Conservation (phyloP, 331 rosid genomes). For the Dryas integrifolia region DNA sequence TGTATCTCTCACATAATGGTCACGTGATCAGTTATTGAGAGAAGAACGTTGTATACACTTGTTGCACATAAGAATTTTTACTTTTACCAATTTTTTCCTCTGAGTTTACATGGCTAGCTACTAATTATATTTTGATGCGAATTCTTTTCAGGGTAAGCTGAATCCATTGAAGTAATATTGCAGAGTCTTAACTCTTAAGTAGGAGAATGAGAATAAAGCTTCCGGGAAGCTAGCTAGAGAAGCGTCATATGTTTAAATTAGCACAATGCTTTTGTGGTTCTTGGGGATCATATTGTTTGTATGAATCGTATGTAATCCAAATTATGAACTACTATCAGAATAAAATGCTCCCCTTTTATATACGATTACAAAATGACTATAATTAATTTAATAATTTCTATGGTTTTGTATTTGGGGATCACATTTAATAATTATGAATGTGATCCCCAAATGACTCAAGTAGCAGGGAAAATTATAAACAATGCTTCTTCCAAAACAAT, state of each 20-base stretch:
- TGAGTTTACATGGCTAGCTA: neutral
- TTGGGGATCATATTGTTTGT: neutral
- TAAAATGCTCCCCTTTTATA: neutral
- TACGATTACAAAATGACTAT: neutral
- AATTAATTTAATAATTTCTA: too few relatives aligned
- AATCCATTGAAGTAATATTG: neutral
- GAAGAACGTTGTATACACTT: too few relatives aligned
- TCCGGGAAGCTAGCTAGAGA: neutral
- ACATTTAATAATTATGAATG: too few relatives aligned
- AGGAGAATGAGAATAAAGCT: conserved; percentile 3
- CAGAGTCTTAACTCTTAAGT: neutral
- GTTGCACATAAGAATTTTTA: too few relatives aligned
- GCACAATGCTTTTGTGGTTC: neutral
- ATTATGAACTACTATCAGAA: neutral
- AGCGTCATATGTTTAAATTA: neutral
- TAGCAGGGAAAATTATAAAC: neutral
- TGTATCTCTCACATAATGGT: too few relatives aligned
- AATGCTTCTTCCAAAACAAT: neutral
- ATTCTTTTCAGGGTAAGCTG: conserved; percentile 26
- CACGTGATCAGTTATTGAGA: too few relatives aligned
- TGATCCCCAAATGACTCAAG: neutral
- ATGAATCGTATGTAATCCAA: too few relatives aligned
- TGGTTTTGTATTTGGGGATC: too few relatives aligned
- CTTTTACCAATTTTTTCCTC: neutral
- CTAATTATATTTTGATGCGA: neutral